Evolutionary conservation across 2,329 filamentous ascomycete genomes (phyloP).

Genomic region (Phyllosticta paracitricarpa): DNA sequence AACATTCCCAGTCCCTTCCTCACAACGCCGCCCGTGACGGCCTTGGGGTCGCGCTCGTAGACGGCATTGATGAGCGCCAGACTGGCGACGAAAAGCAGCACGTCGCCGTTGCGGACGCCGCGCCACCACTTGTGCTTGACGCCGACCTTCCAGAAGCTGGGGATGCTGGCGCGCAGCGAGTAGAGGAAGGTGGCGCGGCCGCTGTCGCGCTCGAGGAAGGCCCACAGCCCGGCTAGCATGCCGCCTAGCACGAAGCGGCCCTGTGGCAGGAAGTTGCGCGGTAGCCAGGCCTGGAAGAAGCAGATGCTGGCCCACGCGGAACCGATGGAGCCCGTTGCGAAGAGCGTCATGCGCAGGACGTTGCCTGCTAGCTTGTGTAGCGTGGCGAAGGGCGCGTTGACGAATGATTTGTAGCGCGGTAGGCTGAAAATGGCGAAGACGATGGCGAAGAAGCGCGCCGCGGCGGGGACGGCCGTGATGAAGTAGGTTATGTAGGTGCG

Average conservation of each 20-base stretch:
- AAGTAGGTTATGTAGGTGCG: conserved; percentile 83
- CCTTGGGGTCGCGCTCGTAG: conserved; percentile 60
- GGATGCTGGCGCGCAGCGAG: conserved; percentile 64
- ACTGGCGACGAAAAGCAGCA: conserved; percentile 71
- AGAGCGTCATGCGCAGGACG: conserved; percentile 65
- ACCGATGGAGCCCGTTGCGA: conserved; percentile 73
- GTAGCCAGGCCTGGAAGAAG: conserved; percentile 72
- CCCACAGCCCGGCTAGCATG: conserved; percentile 76
- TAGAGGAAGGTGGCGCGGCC: conserved; percentile 64
- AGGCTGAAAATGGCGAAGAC: conserved; percentile 64
- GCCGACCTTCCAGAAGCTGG: conserved; percentile 87
- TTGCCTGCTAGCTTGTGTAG: conserved; percentile 56
- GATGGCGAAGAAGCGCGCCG: conserved; percentile 68
- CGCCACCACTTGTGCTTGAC: conserved; percentile 83
- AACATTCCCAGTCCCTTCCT: conserved; percentile 66
- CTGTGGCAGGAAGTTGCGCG: conserved; percentile 62
- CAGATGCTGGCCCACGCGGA: conserved; percentile 85
- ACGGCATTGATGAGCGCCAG: conserved; percentile 69
- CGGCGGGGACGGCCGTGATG: conserved; percentile 68
- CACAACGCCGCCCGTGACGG: conserved; percentile 56
- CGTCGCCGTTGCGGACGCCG: conserved; percentile 71
- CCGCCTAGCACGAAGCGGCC: conserved; percentile 87
- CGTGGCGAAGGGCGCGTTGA: conserved; percentile 58
- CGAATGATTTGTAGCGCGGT: conserved; percentile 56
- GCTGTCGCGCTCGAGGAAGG: conserved; percentile 57